These are phyloP conservation scores for Coemansia aciculifera DNA, from an alignment of 192 early-diverging fungal genomes.

Conservation along the genomic window DNA sequence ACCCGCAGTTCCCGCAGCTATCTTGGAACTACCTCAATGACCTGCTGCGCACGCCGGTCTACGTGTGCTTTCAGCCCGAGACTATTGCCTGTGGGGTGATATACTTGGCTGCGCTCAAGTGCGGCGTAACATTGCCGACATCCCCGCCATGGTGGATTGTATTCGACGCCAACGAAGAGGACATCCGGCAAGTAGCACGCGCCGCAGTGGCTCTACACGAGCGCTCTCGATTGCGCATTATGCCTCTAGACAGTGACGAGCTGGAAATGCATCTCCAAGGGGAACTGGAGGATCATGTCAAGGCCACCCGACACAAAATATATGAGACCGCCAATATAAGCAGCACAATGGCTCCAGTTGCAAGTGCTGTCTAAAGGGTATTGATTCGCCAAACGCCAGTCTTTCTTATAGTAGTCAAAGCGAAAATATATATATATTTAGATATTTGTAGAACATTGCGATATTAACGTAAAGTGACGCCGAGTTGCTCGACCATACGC, in stretches of 20 bases:
- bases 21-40: conserved; percentile 98
- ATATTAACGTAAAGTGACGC: conserved; percentile 74
- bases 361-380: not conserved
- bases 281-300: conserved; percentile 17
- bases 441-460: too few species aligned
- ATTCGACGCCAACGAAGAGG: conserved; percentile 74
- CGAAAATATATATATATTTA: too few species aligned
- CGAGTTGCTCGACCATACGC: conserved; percentile 63
- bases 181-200: conserved; percentile 61
- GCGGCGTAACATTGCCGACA: conserved; percentile 65
- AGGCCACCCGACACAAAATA: conserved; percentile 4
- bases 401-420: too few species aligned
- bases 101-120: conserved; percentile 73
- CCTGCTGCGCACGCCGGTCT: conserved; percentile 56
- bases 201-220: conserved; percentile 65
- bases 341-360: not conserved
- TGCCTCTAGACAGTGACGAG: conserved; percentile 63
- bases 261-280: conserved; percentile 43
- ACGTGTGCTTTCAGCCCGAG: conserved; percentile 53
- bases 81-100: conserved; percentile 86
- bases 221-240: conserved; percentile 42
- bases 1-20: conserved; percentile 74
- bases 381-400: too few species aligned
- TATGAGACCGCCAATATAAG: not conserved
- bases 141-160: conserved; percentile 84